Percentiles rank a stretch among this genome's conserved stretches.
These are phyloP conservation scores for Saccharomycopsis hybrid DNA, from an alignment of 1,139 yeast genomes.

Conservation along the genomic window DNA sequence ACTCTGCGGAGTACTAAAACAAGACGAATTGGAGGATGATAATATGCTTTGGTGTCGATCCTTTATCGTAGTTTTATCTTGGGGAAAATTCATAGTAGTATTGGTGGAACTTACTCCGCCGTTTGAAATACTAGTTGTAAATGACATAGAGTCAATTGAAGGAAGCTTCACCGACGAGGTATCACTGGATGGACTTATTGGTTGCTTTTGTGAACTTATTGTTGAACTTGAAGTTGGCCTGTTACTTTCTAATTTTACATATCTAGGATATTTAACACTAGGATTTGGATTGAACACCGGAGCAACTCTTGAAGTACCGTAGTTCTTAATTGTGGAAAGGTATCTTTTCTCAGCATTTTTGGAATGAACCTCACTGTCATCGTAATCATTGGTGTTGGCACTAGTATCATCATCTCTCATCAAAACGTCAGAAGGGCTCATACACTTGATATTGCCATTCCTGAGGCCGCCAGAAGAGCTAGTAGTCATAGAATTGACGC, in stretches of 20 bases:
- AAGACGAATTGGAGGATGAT: slow-evolving; percentile 10
- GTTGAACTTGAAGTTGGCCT: not conserved
- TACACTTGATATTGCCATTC: too few species aligned
- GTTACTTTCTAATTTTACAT: slow-evolving; percentile 9
- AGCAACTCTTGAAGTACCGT: slow-evolving; percentile 1
- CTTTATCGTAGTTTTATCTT: not conserved
- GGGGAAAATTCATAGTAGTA: not conserved
- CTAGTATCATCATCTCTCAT: not conserved
- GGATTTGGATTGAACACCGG: slow-evolving; percentile 15
- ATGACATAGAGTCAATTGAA: slow-evolving; percentile 8
- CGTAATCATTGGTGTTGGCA: not conserved
- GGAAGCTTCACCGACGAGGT: slow-evolving; percentile 11
- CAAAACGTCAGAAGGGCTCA: not conserved
- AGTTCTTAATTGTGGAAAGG: slow-evolving; percentile 1
- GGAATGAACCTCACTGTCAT: not conserved
- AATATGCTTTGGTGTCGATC: slow-evolving; percentile 17
- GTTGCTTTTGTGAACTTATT: not conserved
- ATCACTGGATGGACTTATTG: not conserved
- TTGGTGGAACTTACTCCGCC: not conserved
- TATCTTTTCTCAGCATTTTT: not conserved
- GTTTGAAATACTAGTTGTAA: not conserved
- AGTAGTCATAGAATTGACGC: not conserved
- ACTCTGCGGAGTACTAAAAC: slow-evolving; percentile 1
- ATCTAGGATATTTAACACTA: slow-evolving; percentile 16
- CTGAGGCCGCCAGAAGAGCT: not conserved